Conservation (phyloP, 495 filamentous ascomycete species). For the Hypoxylon lienhwacheense region DNA sequence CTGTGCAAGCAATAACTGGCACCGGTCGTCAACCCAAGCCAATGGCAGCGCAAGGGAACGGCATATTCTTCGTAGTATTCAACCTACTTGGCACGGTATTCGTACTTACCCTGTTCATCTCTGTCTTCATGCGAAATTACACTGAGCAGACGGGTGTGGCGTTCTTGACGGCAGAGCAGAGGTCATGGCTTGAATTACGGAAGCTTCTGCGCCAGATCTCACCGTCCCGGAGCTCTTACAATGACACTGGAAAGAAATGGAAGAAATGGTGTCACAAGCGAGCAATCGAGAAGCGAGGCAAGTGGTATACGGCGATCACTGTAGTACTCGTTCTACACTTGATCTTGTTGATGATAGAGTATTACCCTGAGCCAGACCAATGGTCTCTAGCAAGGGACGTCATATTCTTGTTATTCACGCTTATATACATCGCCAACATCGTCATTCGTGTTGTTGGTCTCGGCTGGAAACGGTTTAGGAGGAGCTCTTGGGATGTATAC, state of each 20-base stretch:
- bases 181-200: conserved; percentile 93
- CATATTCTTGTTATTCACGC: conserved; percentile 80
- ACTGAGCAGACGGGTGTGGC: conserved; percentile 98
- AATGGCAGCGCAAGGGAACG: conserved; percentile 76
- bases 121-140: conserved; percentile 99
- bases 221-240: conserved; percentile 84
- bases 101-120: conserved; percentile 96
- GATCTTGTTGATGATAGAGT: conserved; percentile 81
- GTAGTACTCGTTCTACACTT: conserved; percentile 78
- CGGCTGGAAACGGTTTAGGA: conserved; percentile 88
- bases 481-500: conserved; percentile 95
- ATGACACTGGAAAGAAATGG: conserved; percentile 71
- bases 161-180: conserved; percentile 92
- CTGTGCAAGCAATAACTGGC: conserved; percentile 80
- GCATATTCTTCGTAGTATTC: conserved; percentile 92
- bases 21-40: conserved; percentile 66
- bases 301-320: conserved; percentile 85
- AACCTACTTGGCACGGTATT: conserved; percentile 97
- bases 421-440: conserved; percentile 85
- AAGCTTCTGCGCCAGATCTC: conserved; percentile 93
- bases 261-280: conserved; percentile 92
- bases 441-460: conserved; percentile 82
- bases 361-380: conserved; percentile 65
- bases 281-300: conserved; percentile 90
- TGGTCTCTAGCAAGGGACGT: conserved; percentile 72